Evolutionary conservation across 208 protist species (phyloP), one percentile per base, ranked within the genome.

Genomic region (Strigomonas culicis): DNA sequence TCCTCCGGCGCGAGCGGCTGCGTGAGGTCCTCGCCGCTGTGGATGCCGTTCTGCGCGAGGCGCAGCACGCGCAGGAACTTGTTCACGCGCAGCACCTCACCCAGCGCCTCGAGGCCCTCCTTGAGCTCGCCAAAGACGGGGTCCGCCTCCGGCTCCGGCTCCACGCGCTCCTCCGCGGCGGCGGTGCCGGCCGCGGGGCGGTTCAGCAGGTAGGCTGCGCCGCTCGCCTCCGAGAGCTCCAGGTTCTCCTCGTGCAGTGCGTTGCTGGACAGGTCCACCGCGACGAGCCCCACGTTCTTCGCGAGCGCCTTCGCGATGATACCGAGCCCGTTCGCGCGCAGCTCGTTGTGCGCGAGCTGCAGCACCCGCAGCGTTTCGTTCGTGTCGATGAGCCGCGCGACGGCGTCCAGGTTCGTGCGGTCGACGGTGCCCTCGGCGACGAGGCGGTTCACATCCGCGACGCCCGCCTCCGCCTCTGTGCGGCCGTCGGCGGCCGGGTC

Each of bases 11-110:
- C 77, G 22, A 74, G 67, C 2, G 61, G 60, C 4, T 43, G 65
- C 13, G 69, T 68, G n/a, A 84, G 46, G 50, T 90, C 85, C n/a
- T 83, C 84, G 51, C 84, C 89, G 28, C 79, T 72, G 80, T 93
- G 86, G 53, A 96, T 86, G 55, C 88, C 75, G 56, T 96, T 96
- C 30, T 87, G 52, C 4, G 61, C 64, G 6, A 96, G 63, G 11
- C 77, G 76, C 64, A 96, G 77, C 52, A 81, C 74, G 21, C 84
- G 80, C 49, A 96, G 58, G 59, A 96, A 94, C 62, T 96, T 96
- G 59, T 96, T 96, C 70, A 94, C 94, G 68, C 93, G 93, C 17
- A 96, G 68, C 59, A 96, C 72, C 73, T 96, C 88, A 31, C 70
- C 72, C 44, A 96, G 57, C 22, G 88, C 91, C 66, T 94, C 88